These are phyloP conservation scores for Pseudogymnoascus sp. DNA, from an alignment of 2,329 filamentous ascomycete species.

Conservation along the genomic window DNA sequence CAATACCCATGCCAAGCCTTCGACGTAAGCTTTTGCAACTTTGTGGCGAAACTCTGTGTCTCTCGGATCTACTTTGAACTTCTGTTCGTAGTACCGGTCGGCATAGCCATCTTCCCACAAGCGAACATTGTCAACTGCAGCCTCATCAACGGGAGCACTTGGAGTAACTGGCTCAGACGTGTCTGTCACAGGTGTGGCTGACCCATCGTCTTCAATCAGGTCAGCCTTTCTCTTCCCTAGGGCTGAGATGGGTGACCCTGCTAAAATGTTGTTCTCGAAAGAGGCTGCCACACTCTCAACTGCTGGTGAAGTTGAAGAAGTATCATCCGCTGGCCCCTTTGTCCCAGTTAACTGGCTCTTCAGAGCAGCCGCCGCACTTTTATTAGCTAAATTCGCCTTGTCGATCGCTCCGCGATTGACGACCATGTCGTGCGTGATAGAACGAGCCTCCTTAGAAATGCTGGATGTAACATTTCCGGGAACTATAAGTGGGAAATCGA, in stretches of 20 bases:
- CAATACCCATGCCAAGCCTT: slow-evolving; percentile 91
- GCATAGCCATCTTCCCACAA: slow-evolving; percentile 95
- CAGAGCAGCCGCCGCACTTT: slow-evolving; percentile 82
- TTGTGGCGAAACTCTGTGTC: slow-evolving; percentile 81
- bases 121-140: slow-evolving; percentile 70
- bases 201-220: slow-evolving; percentile 52
- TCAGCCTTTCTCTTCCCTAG: slow-evolving; percentile 73
- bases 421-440: slow-evolving; percentile 79
- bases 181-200: slow-evolving; percentile 45
- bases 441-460: slow-evolving; percentile 47
- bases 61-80: slow-evolving; percentile 75
- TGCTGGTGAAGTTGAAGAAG: slow-evolving; percentile 10
- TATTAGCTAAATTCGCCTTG: slow-evolving; percentile 76
- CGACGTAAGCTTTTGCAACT: slow-evolving; percentile 85
- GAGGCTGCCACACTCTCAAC: slow-evolving; percentile 23
- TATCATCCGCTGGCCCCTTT: slow-evolving; percentile 22
- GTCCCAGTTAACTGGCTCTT: slow-evolving; percentile 65
- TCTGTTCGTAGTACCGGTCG: slow-evolving; percentile 94
- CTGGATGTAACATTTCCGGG: slow-evolving; percentile 41
- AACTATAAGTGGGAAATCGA: slow-evolving; percentile 47
- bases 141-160: slow-evolving; percentile 46
- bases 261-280: slow-evolving; percentile 6
- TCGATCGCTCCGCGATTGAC: slow-evolving; percentile 61
- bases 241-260: slow-evolving; percentile 37
- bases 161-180: slow-evolving; percentile 45